Evolutionary conservation across 352 stramenopile species (phyloP).

Genomic region (Phytophthora constricta): DNA sequence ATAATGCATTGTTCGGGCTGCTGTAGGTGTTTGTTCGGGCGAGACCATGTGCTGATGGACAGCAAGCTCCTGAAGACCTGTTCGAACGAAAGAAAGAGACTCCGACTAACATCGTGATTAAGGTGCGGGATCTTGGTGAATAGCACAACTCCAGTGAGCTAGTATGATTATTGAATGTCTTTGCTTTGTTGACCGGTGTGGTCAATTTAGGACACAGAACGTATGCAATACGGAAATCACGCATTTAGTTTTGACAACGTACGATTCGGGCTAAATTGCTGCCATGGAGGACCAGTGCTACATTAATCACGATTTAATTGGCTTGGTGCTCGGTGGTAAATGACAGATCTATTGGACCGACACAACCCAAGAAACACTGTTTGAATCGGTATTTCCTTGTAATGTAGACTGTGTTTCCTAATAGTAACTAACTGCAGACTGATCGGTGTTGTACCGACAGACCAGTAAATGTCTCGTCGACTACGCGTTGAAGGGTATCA

Average conservation of each 20-base stretch:
- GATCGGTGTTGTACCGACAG: slow-evolving; percentile 26
- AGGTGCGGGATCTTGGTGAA: slow-evolving; percentile 49
- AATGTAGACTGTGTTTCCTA: background rate
- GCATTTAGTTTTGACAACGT: slow-evolving; percentile 89
- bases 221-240: slow-evolving; percentile 88
- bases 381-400: slow-evolving; percentile 55
- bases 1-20: background rate
- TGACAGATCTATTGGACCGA: slow-evolving; percentile 83
- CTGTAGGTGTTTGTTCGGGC: slow-evolving; percentile 76
- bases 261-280: background rate
- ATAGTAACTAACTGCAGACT: background rate
- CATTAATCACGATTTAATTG: background rate
- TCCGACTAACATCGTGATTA: slow-evolving; percentile 86
- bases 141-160: no score
- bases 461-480: slow-evolving; percentile 89
- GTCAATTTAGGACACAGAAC: slow-evolving; percentile 76
- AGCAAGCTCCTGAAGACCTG: slow-evolving; percentile 77
- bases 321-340: background rate
- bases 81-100: slow-evolving; percentile 83
- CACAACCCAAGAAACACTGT: slow-evolving; percentile 73
- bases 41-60: slow-evolving; percentile 77
- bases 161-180: background rate
- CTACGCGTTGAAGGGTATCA: slow-evolving; percentile 92
- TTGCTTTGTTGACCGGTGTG: no score
- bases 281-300: background rate